Conservation (phyloP, 352 stramenopile species). For the Phytophthora meadii region DNA sequence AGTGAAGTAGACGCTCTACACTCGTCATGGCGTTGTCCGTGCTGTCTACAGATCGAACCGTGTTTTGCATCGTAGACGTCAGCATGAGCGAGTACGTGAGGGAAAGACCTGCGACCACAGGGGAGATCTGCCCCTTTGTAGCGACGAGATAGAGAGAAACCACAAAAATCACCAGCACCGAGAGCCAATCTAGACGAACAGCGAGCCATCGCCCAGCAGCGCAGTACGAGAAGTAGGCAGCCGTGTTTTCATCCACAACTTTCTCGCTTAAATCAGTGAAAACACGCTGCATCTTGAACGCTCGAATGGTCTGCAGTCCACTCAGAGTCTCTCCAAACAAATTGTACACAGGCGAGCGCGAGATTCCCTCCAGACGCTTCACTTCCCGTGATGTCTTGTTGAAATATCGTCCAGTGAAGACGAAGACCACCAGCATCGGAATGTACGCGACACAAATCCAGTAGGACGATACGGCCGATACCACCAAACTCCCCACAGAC, state of each 20-base stretch:
- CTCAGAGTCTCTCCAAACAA: constrained; percentile 91
- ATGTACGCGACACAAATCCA: constrained; percentile 62
- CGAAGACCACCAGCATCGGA: constrained; percentile 66
- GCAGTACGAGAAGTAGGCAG: constrained; percentile 58
- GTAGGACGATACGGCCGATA: constrained; percentile 49
- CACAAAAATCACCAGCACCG: constrained; percentile 70
- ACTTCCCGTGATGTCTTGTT: constrained; percentile 83
- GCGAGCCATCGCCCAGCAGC: constrained; percentile 91
- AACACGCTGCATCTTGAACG: constrained; percentile 48
- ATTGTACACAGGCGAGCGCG: constrained; percentile 89
- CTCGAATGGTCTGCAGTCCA: constrained; percentile 91
- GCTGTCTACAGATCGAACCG: constrained; percentile 23
- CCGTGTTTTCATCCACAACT: constrained; percentile 51
- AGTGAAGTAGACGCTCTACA: constrained; percentile 48
- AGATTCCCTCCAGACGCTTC: constrained; percentile 93
- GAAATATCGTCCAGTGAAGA: constrained; percentile 83
- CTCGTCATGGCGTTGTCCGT: constrained; percentile 52
- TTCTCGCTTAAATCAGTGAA: constrained; percentile 49
- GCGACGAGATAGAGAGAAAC: constrained; percentile 73
- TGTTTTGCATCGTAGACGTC: constrained; percentile 50
- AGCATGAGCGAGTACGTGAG: constrained; percentile 56
- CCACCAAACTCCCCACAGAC: constrained; percentile 42
- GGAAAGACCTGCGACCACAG: constrained; percentile 37
- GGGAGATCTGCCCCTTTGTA: constrained; percentile 42
- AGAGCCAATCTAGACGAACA: constrained; percentile 87